These are phyloP conservation scores for Cytidiella melzeri DNA, from an alignment of 768 basidiomycete genomes.

Conservation along the genomic window DNA sequence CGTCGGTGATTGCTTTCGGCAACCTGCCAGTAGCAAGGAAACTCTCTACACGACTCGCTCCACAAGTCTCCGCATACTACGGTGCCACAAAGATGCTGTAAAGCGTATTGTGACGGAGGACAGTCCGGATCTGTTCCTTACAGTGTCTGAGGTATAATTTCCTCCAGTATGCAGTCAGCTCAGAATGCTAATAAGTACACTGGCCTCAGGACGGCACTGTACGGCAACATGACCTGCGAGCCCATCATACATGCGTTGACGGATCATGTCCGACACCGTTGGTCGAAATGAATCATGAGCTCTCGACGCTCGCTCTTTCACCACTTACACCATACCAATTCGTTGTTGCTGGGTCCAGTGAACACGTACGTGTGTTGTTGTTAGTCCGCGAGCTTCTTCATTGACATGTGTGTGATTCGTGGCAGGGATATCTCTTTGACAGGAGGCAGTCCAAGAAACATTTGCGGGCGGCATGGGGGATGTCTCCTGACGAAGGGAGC, in stretches of 20 bases:
- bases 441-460: conserved; percentile 62
- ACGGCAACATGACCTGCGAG: conserved; percentile 80
- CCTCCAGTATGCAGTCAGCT: not conserved
- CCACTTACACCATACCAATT: conserved; percentile 78
- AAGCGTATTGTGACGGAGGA: conserved; percentile 80
- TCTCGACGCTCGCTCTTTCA: conserved; percentile 72
- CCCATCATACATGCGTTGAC: conserved; percentile 54
- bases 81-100: conserved; percentile 66
- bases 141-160: conserved; percentile 65
- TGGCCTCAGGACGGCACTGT: conserved; percentile 71
- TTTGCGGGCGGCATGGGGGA: conserved; percentile 67
- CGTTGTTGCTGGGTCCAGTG: conserved; percentile 77
- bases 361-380: conserved; percentile 66
- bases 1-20: conserved; percentile 30
- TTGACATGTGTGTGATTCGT: not conserved
- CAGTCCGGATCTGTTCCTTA: conserved; percentile 68
- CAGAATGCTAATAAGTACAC: conserved; percentile 12
- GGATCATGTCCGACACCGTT: conserved; percentile 66
- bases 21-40: conserved; percentile 25
- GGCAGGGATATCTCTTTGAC: conserved; percentile 77
- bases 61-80: conserved; percentile 46
- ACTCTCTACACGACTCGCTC: conserved; percentile 39
- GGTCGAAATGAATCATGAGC: conserved; percentile 53
- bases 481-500: conserved; percentile 39
- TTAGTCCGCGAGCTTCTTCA: not conserved